Base-by-base conservation (phyloP, 2,329 filamentous ascomycete species). In the Xylariales sp. region DNA sequence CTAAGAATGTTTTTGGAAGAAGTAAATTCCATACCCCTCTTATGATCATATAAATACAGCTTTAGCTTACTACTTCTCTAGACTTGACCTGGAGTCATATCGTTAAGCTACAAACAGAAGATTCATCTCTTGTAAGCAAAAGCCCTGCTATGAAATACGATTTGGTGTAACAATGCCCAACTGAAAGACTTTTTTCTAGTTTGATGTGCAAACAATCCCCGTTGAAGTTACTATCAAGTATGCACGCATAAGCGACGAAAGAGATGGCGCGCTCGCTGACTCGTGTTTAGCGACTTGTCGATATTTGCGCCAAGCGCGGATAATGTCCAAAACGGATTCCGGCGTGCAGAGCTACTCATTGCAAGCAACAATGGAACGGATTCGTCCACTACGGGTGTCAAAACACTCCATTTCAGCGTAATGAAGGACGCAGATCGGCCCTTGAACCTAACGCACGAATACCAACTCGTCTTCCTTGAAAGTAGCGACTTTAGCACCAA, bases 331-430 rank as follows among this genome's bases (percentile, higher is more conserved):
- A 59, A 59, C 3, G 78, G 78, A 15, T 82, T 83, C 62, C 69
- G 78, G 28, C 74, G 78, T 44, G 74, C 73, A 1, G 77, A 79
- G 42, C 65, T 81, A 37, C 66, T 77, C 38, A 64, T 70, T 10
- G 56, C 64, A 47, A 60, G 69, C 61, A 69, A 73, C 61, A 61
- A 57, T 14, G 63, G 73, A 37, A 67, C 68, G 29, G 76, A 78
- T 37, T 46, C 60, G n/a, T 73, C 69, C 16, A 74, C 68, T 25
- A 54, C 55, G 18, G 76, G 76, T 19, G 57, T 79, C 41, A 80
- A 79, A 60, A 80, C 76, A 2, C 65, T 82, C 35, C 78, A 83
- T 58, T 81, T 76, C 57, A 76, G 70, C 47, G 51, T 83, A 21
- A 66, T 66, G 55, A 72, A 74, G 50, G 76, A 81, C 46, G 42